A percentile compares a stretch with the other conserved stretches of the same genome.
Conservation (phyloP, 768 basidiomycete species). For the Termitomyces sp. region DNA sequence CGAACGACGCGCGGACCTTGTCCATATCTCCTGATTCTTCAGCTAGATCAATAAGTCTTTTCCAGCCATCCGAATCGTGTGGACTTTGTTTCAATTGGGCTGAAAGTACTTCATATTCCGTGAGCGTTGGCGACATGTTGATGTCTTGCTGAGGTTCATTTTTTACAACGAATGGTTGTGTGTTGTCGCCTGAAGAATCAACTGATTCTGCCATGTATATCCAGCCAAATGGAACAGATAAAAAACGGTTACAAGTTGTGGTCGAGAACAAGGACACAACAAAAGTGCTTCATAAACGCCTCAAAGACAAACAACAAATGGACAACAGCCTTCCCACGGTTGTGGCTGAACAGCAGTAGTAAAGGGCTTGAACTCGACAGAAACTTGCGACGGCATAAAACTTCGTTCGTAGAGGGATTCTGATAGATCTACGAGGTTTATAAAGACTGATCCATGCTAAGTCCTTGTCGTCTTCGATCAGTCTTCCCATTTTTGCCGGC, state of each 20-base stretch:
- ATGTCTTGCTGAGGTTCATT: conserved; percentile 18
- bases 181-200: conserved; percentile 20
- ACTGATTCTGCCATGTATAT: conserved; percentile 9
- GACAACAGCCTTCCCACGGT: neutral
- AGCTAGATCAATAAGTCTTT: conserved; percentile 70
- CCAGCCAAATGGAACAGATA: neutral
- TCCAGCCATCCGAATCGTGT: conserved; percentile 74
- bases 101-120: conserved; percentile 64
- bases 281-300: neutral
- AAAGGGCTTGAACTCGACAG: neutral
- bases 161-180: conserved; percentile 26
- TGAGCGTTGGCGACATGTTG: conserved; percentile 33
- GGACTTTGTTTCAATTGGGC: conserved; percentile 60
- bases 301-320: neutral
- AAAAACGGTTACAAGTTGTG: conserved; percentile 5
- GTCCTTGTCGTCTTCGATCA: conserved; percentile 10
- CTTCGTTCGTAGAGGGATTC: neutral
- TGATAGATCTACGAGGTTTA: neutral
- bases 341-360: neutral
- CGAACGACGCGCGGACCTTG: conserved; percentile 76
- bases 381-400: neutral
- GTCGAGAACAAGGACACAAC: neutral
- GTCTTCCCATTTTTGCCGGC: conserved; percentile 7
- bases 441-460: neutral
- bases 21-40: conserved; percentile 74